Base-by-base conservation (phyloP, 352 stramenopile species). In the Thalassiosira exigua region DNA sequence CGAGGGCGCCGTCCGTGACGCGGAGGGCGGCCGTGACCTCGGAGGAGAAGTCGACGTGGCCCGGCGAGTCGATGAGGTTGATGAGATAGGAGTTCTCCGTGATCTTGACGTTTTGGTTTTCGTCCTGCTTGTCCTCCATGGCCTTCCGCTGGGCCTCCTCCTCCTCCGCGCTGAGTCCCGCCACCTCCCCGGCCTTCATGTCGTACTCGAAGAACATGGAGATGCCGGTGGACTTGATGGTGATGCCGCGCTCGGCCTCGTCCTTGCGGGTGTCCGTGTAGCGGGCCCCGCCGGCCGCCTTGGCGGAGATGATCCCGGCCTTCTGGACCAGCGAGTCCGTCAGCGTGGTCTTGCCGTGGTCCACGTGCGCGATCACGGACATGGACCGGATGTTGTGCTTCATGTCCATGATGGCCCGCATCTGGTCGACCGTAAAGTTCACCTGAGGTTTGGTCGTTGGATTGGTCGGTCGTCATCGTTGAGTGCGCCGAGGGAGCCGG, bases 121-220 rank as follows among this genome's bases (percentile, higher is more conserved):
- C 57, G 46, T 90, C 85, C 30, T 82, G 64, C 53, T 83, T 85
- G 9, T 86, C 79, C 27, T 81, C 71, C 30, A 91, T 59, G 33
- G 95, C 90, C 36, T 89, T 88, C 5, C 93, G 77, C 32, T 94
- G 88, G 3, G 89, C 88, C 4, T 86, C 93, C 48, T 95, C 71
- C 61, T 95, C 94, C 85, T 92, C 88, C 12, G 50, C 84, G 17
- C 56, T 75, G 22, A 81, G 44, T 52, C 62, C 71, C 26, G 65
- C 72, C 44, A 85, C 75, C 53, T 98, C 96, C 86, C 93, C 94
- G 19, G 86, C 93, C 87, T 98, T 95, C 85, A 98, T 97, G 52
- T 99, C 96, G 94, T 99, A 99, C 94, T 99, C 96, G 85, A 99
- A 99, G 93, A 99, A 99, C 97, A 99, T 98, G 52, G 96, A 99